Percentiles rank a stretch among this genome's conserved stretches.
Conservation (phyloP, 768 basidiomycete species). For the Naganishia kalamii region DNA sequence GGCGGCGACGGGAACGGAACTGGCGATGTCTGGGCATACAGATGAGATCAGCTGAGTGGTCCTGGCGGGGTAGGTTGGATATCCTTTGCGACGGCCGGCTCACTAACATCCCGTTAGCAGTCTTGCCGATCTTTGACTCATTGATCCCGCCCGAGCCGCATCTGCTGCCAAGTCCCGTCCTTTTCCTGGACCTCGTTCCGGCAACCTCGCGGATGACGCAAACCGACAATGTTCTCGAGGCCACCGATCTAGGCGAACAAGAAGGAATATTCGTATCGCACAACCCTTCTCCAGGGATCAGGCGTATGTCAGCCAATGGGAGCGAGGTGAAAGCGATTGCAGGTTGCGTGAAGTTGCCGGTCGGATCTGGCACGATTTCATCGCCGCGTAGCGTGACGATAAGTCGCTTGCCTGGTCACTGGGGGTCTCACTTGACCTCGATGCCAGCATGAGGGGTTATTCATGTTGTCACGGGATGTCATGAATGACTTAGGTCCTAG, state of each 20-base stretch:
- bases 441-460: no score
- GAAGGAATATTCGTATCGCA: conserved; percentile 33
- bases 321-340: conserved; percentile 14
- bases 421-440: no score
- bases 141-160: conserved; percentile 51
- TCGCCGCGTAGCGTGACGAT: no score
- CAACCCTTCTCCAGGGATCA: conserved; percentile 12
- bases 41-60: not conserved
- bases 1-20: not conserved
- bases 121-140: conserved; percentile 50
- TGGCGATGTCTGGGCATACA: not conserved
- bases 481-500: no score
- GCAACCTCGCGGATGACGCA: conserved; percentile 60
- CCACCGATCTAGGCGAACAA: conserved; percentile 38
- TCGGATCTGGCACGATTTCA: not conserved
- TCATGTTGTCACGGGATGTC: no score
- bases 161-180: conserved; percentile 50
- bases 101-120: not conserved
- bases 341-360: conserved; percentile 12
- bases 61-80: not conserved
- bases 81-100: not conserved
- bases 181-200: conserved; percentile 67
- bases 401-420: no score
- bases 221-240: conserved; percentile 55
- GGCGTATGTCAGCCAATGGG: conserved; percentile 32